Percentiles rank a stretch among this genome's conserved stretches.
Conservation (phyloP, 2,329 filamentous ascomycete genomes). For the Verticillium nubilum region DNA sequence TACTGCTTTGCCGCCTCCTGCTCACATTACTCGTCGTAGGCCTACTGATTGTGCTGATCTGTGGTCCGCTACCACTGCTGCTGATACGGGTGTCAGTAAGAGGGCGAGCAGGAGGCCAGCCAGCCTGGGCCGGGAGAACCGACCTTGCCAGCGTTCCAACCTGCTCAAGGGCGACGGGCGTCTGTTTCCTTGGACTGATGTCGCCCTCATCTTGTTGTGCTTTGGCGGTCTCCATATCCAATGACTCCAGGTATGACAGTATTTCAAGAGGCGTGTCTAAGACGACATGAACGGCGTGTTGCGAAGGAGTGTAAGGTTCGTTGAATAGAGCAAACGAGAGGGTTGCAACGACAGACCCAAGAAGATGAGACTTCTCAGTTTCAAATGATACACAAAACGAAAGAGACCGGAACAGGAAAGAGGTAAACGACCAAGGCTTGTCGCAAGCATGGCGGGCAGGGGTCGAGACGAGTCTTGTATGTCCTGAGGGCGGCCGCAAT, state of each 20-base stretch:
- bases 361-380: not conserved
- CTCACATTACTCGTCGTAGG: not conserved
- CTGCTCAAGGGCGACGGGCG: not conserved
- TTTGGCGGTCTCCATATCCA: not conserved
- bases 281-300: not conserved
- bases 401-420: not conserved
- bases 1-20: not conserved
- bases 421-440: too few relatives aligned
- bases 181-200: not conserved
- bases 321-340: not conserved
- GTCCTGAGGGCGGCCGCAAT: not conserved
- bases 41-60: not conserved
- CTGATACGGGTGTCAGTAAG: not conserved
- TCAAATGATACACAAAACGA: not conserved
- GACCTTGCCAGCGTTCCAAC: not conserved
- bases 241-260: not conserved
- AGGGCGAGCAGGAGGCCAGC: too few relatives aligned
- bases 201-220: not conserved
- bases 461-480: constrained; percentile 1
- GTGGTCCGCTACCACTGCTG: not conserved
- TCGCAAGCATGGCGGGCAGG: not conserved
- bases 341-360: not conserved
- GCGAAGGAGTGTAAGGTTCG: not conserved
- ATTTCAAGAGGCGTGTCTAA: not conserved
- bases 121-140: too few relatives aligned